Evolutionary conservation across 2,329 filamentous ascomycete genomes (phyloP), one percentile per base, ranked within the genome.

Genomic region (Kalaharituber pfeilii): DNA sequence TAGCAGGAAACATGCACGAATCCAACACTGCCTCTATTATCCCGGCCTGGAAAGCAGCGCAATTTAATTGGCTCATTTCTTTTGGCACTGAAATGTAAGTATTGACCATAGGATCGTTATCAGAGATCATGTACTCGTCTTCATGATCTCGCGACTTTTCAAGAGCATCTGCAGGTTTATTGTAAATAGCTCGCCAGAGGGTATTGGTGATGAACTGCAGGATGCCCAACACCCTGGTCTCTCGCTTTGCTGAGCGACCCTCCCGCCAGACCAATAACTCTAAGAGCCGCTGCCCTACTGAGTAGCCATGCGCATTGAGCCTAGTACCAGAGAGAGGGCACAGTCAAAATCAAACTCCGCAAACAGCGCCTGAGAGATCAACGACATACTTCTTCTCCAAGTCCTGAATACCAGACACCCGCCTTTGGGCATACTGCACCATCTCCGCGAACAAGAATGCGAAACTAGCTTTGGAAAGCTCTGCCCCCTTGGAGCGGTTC

Each of bases 71-170:
- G 69, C 78, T 87, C 85, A 98, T 94, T 70, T 98, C 91, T 65
- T 83, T 83, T 15, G 91, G 91, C 52, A 96, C 83, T 64, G 81
- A 86, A 66, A 98, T 84, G 71, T 91, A 96, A 59, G 83, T 82
- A 69, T 95, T 96, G 36, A 96, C 89, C 51, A 96, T 75, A 22
- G 91, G 91, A 67, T 96, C 91, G 70, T 98, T 96, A 71, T 98
- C 91, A 64, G 88, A 86, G 64, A 98, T 91, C 89, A 98, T 96
- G 74, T 96, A 98, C 72, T 96, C 89, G 63, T 91, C 86, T 7
- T 86, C 82, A 52, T 87, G 89, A 52, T 81, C 78, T 53, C 80
- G 80, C 56, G 81, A 86, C 70, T 91, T 88, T 71, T 98, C 91
- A 56, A 98, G 80, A 18, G 86, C 84, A 70, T 96, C 89, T 26